A percentile compares a stretch with the other conserved stretches of the same genome.
phyloP scores from a whole-genome alignment of 2,329 filamentous ascomycete species.

The Ophiosphaerella herpotricha region DNA sequence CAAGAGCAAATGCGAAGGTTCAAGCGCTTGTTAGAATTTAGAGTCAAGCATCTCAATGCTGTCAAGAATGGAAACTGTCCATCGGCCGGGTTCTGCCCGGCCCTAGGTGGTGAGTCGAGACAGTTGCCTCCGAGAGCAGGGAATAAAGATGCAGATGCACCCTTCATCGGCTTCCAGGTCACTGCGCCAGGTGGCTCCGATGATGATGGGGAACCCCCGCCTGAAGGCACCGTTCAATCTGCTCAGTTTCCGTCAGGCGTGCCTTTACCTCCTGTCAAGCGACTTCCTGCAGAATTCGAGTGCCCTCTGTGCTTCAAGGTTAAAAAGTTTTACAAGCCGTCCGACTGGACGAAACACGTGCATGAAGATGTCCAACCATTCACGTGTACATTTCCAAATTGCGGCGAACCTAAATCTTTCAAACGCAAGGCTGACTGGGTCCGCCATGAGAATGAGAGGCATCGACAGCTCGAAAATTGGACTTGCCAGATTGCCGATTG shows the following conservation, averaged over 20 bases:
- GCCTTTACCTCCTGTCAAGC: slow-evolving; percentile 75
- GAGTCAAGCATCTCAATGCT: slow-evolving; percentile 69
- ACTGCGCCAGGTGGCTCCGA: slow-evolving; percentile 62
- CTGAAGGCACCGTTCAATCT: slow-evolving; percentile 70
- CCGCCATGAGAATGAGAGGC: slow-evolving; percentile 88
- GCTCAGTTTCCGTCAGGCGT: slow-evolving; percentile 82
- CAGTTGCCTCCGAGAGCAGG: slow-evolving; percentile 65
- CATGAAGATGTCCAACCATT: slow-evolving; percentile 94
- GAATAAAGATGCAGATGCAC: slow-evolving; percentile 63
- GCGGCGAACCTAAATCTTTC: slow-evolving; percentile 85
- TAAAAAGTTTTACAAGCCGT: slow-evolving; percentile 87
- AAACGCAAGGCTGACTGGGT: slow-evolving; percentile 97
- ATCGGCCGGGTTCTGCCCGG: slow-evolving; percentile 66
- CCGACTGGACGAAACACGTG: slow-evolving; percentile 96
- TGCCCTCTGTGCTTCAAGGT: slow-evolving; percentile 84
- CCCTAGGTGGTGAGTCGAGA: slow-evolving; percentile 67
- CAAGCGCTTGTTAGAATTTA: slow-evolving; percentile 72
- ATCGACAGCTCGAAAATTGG: slow-evolving; percentile 91
- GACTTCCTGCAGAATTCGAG: slow-evolving; percentile 85
- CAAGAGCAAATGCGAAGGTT: slow-evolving; percentile 80
- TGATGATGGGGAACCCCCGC: slow-evolving; percentile 66
- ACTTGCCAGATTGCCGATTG: slow-evolving; percentile 81
- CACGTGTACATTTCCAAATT: slow-evolving; percentile 85
- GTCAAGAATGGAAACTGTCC: slow-evolving; percentile 63
- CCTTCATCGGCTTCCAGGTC: slow-evolving; percentile 59